Evolutionary conservation across 2,329 filamentous ascomycete genomes (phyloP).

Genomic region (Chrysoporthe austroafricana): DNA sequence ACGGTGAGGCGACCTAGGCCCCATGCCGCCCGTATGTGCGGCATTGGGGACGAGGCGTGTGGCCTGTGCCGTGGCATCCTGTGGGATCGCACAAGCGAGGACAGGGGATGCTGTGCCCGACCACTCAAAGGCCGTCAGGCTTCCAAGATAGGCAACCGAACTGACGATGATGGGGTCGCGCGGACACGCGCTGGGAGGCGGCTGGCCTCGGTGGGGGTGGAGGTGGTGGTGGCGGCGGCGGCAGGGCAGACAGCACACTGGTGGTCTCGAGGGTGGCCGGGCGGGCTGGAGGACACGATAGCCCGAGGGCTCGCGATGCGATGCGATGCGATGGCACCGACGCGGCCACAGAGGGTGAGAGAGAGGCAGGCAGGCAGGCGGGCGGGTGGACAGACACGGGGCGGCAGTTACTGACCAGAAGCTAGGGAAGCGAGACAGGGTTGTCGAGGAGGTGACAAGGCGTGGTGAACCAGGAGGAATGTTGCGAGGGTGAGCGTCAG

Average conservation of each 20-base stretch:
- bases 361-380: background rate
- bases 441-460: slow-evolving; percentile 11
- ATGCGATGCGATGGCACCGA: background rate
- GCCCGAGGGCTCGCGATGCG: too few relatives aligned
- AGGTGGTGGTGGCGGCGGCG: too few relatives aligned
- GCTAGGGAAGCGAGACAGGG: slow-evolving; percentile 18
- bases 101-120: slow-evolving; percentile 24
- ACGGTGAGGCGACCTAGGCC: slow-evolving; percentile 24
- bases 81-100: slow-evolving; percentile 29
- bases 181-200: background rate
- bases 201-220: background rate
- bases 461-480: slow-evolving; percentile 22
- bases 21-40: slow-evolving; percentile 1
- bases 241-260: background rate
- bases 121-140: slow-evolving; percentile 23
- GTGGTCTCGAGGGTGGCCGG: background rate
- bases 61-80: slow-evolving; percentile 22
- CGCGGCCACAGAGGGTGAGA: background rate
- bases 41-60: slow-evolving; percentile 19
- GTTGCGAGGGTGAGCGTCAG: slow-evolving; percentile 25
- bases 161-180: slow-evolving; percentile 12
- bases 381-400: background rate
- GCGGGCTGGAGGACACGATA: too few relatives aligned
- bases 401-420: slow-evolving; percentile 27
- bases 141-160: slow-evolving; percentile 26